Evolutionary conservation across 768 basidiomycete genomes (phyloP), one percentile per base, ranked within the genome.

Genomic region (Aureoboletus auriporus): DNA sequence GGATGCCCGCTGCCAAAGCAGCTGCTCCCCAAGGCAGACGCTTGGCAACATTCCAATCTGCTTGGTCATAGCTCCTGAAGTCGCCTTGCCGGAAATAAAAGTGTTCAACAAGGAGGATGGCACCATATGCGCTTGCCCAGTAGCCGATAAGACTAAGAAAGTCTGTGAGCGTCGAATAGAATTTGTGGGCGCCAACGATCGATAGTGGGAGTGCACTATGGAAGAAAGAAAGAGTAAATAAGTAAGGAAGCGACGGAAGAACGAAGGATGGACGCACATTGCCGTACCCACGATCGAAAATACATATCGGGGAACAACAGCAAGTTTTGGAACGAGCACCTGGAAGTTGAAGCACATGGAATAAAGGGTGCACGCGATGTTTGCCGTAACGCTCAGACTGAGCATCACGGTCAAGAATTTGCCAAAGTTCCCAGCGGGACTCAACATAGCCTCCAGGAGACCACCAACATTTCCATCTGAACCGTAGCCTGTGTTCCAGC

Each of bases 281-380:
- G 77, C 83, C 10, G 77, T 83, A 6, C 81, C 81, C 41, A 88
- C 53, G 11, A 89, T 55, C 6, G 80, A 76, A 61, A 91, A 83
- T 10, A 88, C 67, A 63, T 84, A 89, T 59, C 86, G 74, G 1
- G 87, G 88, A 7, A 89, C 73, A 49, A 61, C 67, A 10, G 74
- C 70, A 30, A 83, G 71, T 36, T 69, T 71, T 0, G 88, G 86
- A 5, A 86, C 62, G 56, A 84, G 74, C 1, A 85, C 74, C 60
- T 92, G 89, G 54, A 89, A 71, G 60, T 80, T 84, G 49, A 92
- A 74, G 53, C 82, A 79, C 49, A 86, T 78, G 38, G 85, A 89
- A 65, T 96, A 96, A 52, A 92, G 82, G 6, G 88, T 86, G 3
- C 84, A 80, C 1, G 89, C 86, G 39, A 89, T 84, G 68, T 93